phyloP scores from a whole-genome alignment of 202 grass and related monocot species.

The Carex sylvatica region DNA sequence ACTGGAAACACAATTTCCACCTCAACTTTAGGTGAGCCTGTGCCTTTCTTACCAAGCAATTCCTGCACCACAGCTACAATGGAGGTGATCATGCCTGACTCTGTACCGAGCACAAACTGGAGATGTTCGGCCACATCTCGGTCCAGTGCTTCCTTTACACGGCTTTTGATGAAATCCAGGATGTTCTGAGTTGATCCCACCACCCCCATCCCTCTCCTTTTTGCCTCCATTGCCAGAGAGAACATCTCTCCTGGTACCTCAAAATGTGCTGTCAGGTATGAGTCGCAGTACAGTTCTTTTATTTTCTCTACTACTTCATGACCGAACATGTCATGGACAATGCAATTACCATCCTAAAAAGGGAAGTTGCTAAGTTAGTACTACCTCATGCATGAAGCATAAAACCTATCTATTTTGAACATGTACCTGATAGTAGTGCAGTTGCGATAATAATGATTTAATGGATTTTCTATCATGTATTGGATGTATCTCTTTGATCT shows the following conservation, averaged over 20 bases:
- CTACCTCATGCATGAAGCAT: not conserved
- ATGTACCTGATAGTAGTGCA: constrained; percentile 85
- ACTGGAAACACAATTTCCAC: constrained; percentile 96
- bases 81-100: constrained; percentile 96
- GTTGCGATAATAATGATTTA: constrained; percentile 47
- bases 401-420: constrained; percentile 1
- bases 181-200: constrained; percentile 96
- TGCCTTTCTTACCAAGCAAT: constrained; percentile 37
- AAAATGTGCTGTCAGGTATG: constrained; percentile 94
- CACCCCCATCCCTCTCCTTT: constrained; percentile 88
- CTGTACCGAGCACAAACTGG: constrained; percentile 92
- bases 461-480: constrained; percentile 72
- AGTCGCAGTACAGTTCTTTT: constrained; percentile 84
- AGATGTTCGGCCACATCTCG: constrained; percentile 73
- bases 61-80: constrained; percentile 68
- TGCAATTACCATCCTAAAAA: constrained; percentile 83
- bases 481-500: constrained; percentile 79
- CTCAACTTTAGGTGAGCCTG: constrained; percentile 46
- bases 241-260: constrained; percentile 99
- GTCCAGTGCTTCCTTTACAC: constrained; percentile 66
- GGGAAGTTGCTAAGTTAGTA: not conserved
- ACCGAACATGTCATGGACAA: constrained; percentile 96
- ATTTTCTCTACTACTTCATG: constrained; percentile 89
- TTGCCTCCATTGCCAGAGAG: constrained; percentile 94
- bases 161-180: constrained; percentile 81